A percentile compares a stretch with the other conserved stretches of the same genome.
Evolutionary conservation across 169 alveolate species (phyloP).

Genomic region (Plasmodium coatneyi): DNA sequence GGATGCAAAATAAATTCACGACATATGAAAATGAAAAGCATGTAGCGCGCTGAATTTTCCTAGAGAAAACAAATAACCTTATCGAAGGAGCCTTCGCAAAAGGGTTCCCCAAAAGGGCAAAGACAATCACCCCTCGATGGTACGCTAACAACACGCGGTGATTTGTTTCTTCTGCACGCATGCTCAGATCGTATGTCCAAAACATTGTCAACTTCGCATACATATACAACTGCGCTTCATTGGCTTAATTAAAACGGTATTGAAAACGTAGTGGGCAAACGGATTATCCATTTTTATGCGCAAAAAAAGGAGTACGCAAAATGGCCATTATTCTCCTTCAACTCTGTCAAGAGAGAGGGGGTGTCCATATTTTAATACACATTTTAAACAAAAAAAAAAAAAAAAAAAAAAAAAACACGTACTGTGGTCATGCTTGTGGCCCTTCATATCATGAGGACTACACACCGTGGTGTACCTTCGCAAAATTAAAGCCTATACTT

Average conservation of each 20-base stretch:
- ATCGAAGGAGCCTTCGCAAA: neutral
- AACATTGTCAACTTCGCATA: neutral
- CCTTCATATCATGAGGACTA: neutral
- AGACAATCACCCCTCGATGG: neutral
- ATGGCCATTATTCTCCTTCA: neutral
- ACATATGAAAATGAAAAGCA: neutral
- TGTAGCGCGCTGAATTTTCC: neutral
- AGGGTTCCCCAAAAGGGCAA: neutral
- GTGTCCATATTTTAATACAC: neutral
- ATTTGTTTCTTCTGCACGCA: neutral
- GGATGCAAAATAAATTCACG: neutral
- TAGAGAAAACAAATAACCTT: neutral
- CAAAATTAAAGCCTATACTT: slow-evolving; percentile 44
- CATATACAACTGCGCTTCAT: neutral
- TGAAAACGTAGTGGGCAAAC: neutral
- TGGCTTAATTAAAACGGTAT: neutral
- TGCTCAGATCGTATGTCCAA: neutral
- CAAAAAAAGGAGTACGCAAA: neutral
- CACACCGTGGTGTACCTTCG: neutral
- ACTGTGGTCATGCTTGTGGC: neutral
- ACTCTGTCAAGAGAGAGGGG: neutral
- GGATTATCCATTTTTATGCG: neutral
- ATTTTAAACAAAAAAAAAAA: neutral
- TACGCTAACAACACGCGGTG: neutral
- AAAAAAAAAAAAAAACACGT: neutral